Base-by-base conservation (phyloP, 495 filamentous ascomycete genomes). In the Aspergillus cavernicola region DNA sequence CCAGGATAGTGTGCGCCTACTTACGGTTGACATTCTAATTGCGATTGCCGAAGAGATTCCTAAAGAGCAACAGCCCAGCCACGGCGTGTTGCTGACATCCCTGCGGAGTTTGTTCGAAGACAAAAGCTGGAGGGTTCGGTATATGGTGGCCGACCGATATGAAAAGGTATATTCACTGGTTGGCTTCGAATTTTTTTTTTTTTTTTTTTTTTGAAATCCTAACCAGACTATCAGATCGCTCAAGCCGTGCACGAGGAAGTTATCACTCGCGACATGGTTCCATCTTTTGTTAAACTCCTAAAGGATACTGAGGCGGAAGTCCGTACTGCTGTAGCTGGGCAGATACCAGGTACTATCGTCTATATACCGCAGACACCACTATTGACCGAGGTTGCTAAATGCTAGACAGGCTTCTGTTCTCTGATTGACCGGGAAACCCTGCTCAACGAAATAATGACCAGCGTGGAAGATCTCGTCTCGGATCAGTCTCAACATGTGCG, bases 211-310 rank as follows among this genome's bases (percentile, higher is more conserved):
- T 19, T 20, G 9, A 22, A 32, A 19, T 31, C 52, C 57, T 69
- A 58, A 66, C 37, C 23, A 57, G 6, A 15, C 13, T 18, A 22
- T 26, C 43, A 97, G 91, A 92, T 98, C 62, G 93, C 93, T 40
- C 96, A 96, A 78, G 93, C 93, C 19, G 93, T 98, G 46, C 92
- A 96, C 62, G 93, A 97, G 67, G 93, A 97, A 76, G 92, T 97
- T 38, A 85, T 98, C 40, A 84, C 84, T 43, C 83, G 95, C 58
- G 93, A 98, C 73, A 80, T 98, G 57, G 92, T 97, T 9, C 92
- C 93, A 4, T 89, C 93, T 28, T 98, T 97, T 70, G 92, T 97
- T 50, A 97, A 96, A 73, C 82, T 98, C 44, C 76, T 98, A 58
- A 97, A 97, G 73, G 93, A 98, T 65, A 91, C 85, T 39, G 93